Evolutionary conservation across 805 yeast genomes (phyloP).

Genomic region (Starmerella geochares): DNA sequence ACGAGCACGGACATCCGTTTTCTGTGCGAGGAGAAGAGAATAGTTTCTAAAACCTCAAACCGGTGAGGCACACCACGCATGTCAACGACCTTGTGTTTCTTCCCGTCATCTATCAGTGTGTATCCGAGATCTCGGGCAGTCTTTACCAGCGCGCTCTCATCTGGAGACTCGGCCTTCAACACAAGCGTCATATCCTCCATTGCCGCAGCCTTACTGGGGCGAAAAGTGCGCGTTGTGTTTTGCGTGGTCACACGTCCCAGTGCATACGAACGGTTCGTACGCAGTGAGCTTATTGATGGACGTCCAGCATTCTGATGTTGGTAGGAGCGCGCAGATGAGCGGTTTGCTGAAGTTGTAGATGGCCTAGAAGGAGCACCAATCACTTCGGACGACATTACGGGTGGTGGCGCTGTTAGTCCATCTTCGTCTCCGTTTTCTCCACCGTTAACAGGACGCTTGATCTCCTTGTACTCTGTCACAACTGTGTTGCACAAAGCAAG

Average conservation of each 20-base stretch:
- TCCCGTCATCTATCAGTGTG: constrained; percentile 45
- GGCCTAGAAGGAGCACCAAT: constrained; percentile 6
- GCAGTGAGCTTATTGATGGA: constrained; percentile 6
- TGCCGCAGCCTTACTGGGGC: constrained; percentile 6
- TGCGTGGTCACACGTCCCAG: background rate
- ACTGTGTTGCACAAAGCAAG: constrained; percentile 69
- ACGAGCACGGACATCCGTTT: constrained; percentile 71
- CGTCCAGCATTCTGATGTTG: constrained; percentile 8
- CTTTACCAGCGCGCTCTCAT: constrained; percentile 70
- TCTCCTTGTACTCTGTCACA: constrained; percentile 41
- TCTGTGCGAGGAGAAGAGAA: constrained; percentile 61
- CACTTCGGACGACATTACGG: constrained; percentile 5
- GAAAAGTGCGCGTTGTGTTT: background rate
- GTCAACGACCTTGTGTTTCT: constrained; percentile 39
- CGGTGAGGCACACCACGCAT: constrained; percentile 39
- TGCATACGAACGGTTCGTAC: background rate
- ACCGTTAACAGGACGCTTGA: background rate
- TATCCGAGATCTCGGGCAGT: constrained; percentile 67
- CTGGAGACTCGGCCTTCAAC: constrained; percentile 74
- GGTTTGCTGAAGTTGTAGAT: background rate
- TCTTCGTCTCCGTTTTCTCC: constrained; percentile 1
- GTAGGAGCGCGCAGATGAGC: background rate
- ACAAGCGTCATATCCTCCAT: constrained; percentile 34
- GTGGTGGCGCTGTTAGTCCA: constrained; percentile 5
- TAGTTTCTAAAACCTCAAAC: constrained; percentile 44